Evolutionary conservation across 768 basidiomycete species (phyloP), one percentile per base, ranked within the genome.

Genomic region (Dentipellis fragilis): DNA sequence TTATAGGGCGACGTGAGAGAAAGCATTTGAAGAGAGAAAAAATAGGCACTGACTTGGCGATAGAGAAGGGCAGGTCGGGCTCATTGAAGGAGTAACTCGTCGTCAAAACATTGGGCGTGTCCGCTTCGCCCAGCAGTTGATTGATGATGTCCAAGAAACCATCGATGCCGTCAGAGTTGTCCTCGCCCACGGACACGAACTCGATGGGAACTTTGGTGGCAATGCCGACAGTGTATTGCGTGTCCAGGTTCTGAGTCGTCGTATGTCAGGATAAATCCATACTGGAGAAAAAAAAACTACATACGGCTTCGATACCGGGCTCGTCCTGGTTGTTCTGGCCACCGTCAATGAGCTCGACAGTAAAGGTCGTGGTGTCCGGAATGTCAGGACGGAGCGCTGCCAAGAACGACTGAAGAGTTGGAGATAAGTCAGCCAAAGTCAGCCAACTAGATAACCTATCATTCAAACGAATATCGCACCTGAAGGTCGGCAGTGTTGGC

Each of bases 151-250:
- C 70, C 7, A 69, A 52, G 62, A 71, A 69, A 11, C 69, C 69
- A 23, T 54, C 59, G 10, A 67, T 56, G 8, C 29, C 52, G 50
- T 63, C 64, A 1, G 21, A 38, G 59, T 56, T 56, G 22, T 51
- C 22, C 12, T 51, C 14, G 51, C 66, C 65, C 21, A 67, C 65
- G 23, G 63, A 60, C 53, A 67, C 59, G 54, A 67, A 66, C 19
- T 46, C 60, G 3, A 57, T 55, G 17, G 65, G 65, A 17, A 67
- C 62, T 34, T 56, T 62, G 10, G 65, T 59, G 4, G 68, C 66
- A 45, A 72, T 39, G 11, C 70, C 70, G 40, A 71, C 57, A n/a
- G 71, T 71, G 55, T 69, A 71, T 49, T 73, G 68, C n/a, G 65
- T 69, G 56, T 73, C 72, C 23, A 73, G 63, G 57, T 70, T 64